Base-by-base conservation (phyloP, 2,329 filamentous ascomycete genomes). In the Fusarium udum region DNA sequence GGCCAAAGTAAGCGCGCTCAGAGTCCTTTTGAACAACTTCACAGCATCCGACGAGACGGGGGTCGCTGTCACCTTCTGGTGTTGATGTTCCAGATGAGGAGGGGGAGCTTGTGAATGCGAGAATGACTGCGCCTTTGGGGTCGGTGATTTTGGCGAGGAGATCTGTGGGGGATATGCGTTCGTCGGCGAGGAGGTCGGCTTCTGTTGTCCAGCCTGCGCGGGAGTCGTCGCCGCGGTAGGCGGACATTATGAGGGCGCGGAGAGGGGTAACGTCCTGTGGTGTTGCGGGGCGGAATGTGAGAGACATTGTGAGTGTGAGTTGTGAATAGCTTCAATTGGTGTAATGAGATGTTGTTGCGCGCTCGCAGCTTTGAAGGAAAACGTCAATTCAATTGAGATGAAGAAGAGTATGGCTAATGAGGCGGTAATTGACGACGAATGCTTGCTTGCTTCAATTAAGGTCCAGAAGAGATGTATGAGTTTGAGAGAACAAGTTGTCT, bases 171-270 rank as follows among this genome's bases (percentile, higher is more conserved):
- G 84, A 81, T 76, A 87, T 86, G 78, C 85, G 84, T 31, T 84
- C 78, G 75, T 83, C 84, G 15, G 75, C 76, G 26, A 87, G 72
- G 14, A 86, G 79, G 63, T 86, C 83, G 22, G 84, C 83, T 69
- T 86, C 85, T 8, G 83, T 85, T 20, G 85, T 86, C 85, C 85
- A 87, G 60, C 85, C 85, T 22, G 78, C 74, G 36, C 81, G 80
- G 71, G 80, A 82, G 31, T 76, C 61, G 6, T 82, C 81, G 58
- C 85, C 85, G 65, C 84, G 84, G 78, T 85, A 87, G 43, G 85
- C 85, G 4, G 82, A 82, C 55, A 81, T 79, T 55, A 87, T 80
- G 58, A 87, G 82, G 7, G 79, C 67, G 28, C 83, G 80, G 34
- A 86, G 64, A 16, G 72, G 53, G 13, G 78, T 63, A 18, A 79